Conservation (phyloP, 345 rosid species). For the Clarkia xantiana region DNA sequence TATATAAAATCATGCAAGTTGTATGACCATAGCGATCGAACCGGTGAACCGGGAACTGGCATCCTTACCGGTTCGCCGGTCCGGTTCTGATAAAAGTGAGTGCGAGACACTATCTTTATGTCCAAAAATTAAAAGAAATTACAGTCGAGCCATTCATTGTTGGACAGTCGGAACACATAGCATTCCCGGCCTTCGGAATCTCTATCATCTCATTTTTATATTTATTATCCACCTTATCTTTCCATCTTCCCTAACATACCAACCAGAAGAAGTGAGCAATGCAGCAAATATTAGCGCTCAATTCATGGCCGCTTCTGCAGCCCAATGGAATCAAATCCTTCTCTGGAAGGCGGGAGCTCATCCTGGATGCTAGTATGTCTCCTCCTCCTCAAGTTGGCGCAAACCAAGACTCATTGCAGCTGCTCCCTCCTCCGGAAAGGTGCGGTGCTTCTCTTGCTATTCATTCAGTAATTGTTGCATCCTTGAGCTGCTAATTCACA, state of each 20-base stretch:
- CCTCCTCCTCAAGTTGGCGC: conserved; percentile 6
- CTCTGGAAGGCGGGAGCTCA: conserved; percentile 25
- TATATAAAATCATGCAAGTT: too few species aligned
- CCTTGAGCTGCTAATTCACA: background rate
- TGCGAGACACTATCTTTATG: too few species aligned
- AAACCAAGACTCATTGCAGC: background rate
- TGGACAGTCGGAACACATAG: too few species aligned
- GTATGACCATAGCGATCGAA: too few species aligned
- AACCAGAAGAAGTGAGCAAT: background rate
- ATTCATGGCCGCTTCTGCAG: conserved; percentile 8
- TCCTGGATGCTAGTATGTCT: conserved; percentile 14
- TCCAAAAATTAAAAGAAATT: too few species aligned
- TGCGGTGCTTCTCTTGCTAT: background rate
- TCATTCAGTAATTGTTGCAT: too few species aligned
- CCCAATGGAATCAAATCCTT: conserved; percentile 6
- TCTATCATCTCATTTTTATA: background rate
- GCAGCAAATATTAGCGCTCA: conserved; percentile 16
- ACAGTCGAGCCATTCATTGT: too few species aligned
- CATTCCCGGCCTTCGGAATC: too few species aligned
- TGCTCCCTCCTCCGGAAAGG: background rate
- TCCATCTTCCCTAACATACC: too few species aligned
- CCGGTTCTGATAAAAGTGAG: too few species aligned
- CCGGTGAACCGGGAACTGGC: too few species aligned
- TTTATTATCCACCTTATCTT: background rate
- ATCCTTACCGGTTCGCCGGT: too few species aligned